phyloP scores from a whole-genome alignment of 1,284 basidiomycete species.

The Microbotryum violaceum region DNA sequence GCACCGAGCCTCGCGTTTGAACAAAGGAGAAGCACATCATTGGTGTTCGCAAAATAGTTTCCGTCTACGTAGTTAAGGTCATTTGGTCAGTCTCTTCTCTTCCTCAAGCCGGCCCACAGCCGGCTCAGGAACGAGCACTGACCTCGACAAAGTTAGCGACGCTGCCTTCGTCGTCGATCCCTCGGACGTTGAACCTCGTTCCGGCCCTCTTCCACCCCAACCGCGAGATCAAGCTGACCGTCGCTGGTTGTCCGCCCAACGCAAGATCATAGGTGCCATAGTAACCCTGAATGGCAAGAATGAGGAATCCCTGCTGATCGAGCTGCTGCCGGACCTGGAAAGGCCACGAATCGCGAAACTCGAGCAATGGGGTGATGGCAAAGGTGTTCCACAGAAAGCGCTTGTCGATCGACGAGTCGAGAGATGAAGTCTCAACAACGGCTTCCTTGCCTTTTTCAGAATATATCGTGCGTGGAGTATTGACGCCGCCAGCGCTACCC shows the following conservation, averaged over 20 bases:
- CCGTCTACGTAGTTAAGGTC: conserved; percentile 54
- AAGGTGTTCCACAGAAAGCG: conserved; percentile 46
- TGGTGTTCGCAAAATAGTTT: conserved; percentile 70
- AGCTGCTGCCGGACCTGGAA: conserved; percentile 44
- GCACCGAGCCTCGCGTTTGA: conserved; percentile 89
- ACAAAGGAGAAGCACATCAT: conserved; percentile 80
- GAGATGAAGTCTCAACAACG: conserved; percentile 56
- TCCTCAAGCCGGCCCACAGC: no score
- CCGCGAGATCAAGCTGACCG: conserved; percentile 71
- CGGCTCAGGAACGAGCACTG: conserved; percentile 26
- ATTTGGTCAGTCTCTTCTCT: neutral
- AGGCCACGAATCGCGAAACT: conserved; percentile 35
- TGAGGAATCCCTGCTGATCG: conserved; percentile 41
- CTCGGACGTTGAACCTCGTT: conserved; percentile 92
- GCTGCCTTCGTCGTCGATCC: conserved; percentile 95
- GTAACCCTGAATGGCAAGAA: conserved; percentile 91
- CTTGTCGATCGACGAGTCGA: conserved; percentile 21
- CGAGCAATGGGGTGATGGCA: conserved; percentile 51
- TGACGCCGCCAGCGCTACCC: no score
- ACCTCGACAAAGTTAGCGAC: conserved; percentile 97
- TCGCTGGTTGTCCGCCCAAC: conserved; percentile 52
- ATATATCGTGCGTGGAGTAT: no score
- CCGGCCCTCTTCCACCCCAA: conserved; percentile 93
- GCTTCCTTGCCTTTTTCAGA: conserved; percentile 53
- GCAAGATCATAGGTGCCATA: conserved; percentile 63